Base-by-base conservation (phyloP, 208 protist genomes). In the Leishmania aethiopica region DNA sequence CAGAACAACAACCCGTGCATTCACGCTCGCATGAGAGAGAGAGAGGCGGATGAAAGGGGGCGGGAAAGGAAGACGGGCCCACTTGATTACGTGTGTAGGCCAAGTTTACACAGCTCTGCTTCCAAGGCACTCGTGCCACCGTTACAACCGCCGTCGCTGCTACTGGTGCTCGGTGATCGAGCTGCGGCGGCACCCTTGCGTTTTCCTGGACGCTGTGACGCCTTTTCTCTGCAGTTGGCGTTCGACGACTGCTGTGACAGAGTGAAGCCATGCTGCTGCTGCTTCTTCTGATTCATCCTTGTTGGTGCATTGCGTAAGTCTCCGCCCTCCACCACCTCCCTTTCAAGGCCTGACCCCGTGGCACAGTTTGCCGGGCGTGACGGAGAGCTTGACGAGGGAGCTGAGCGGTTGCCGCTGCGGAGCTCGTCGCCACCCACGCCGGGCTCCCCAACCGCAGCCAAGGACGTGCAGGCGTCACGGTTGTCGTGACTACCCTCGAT, bases 41-140 rank as follows among this genome's bases (percentile, higher is more conserved):
- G 45, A 3, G 37, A 1, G 47, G 57, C 6, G 28, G 32, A 74
- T 59, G 67, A 28, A 15, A 75, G 19, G 72, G 60, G 35, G 66
- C 45, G 49, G 49, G 32, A 47, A 59, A 42, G 47, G n/a, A 45
- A 11, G 47, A 77, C 67, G 19, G 17, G 40, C 25, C 67, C 40
- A 32, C 17, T 28, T 28, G 57, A 47, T 67, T 49, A 78, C 35
- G 57, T 49, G 53, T 49, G 7, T 42, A 80, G 57, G 17, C 82
- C 78, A 25, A 82, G 53, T n/a, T 70, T 86, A 6, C 82, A 64
- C n/a, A 86, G 51, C 55, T 86, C 82, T 40, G 73, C 74, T 40
- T 79, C 75, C 49, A 83, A 69, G 4, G 45, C 55, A 37, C 62
- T 83, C 17, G 42, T 37, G 19, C 83, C 64, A 51, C 83, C 77